phyloP scores from a whole-genome alignment of 345 rosid genomes.

The rapeseed (Brassica napus) region Da-Ae NC_063450.1:34848001-34848500 shows the following conservation, averaged over 20 bases:
- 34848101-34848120: conserved; percentile 53
- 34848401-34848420: neutral
- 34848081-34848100: conserved; percentile 9
- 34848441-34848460: conserved; percentile 28
- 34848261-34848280: conserved; percentile 93
- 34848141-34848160: conserved; percentile 44
- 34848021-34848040: neutral
- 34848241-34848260: conserved; percentile 81
- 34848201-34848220: conserved; percentile 45
- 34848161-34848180: conserved; percentile 34
- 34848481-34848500: conserved; percentile 30
- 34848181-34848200: conserved; percentile 40
- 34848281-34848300: conserved; percentile 58
- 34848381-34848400: neutral
- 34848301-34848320: conserved; percentile 46
- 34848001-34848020: conserved; percentile 55
- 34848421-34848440: conserved; percentile 15
- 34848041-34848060: neutral
- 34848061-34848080: neutral
- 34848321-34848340: conserved; percentile 55
- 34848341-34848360: conserved; percentile 46
- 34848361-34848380: neutral
- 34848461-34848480: conserved; percentile 18
- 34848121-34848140: conserved; percentile 48
- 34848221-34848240: conserved; percentile 53